Percentiles rank a stretch among this genome's conserved stretches.
Evolutionary conservation across 495 filamentous ascomycete genomes (phyloP).

Genomic region (Viridothelium virens): DNA sequence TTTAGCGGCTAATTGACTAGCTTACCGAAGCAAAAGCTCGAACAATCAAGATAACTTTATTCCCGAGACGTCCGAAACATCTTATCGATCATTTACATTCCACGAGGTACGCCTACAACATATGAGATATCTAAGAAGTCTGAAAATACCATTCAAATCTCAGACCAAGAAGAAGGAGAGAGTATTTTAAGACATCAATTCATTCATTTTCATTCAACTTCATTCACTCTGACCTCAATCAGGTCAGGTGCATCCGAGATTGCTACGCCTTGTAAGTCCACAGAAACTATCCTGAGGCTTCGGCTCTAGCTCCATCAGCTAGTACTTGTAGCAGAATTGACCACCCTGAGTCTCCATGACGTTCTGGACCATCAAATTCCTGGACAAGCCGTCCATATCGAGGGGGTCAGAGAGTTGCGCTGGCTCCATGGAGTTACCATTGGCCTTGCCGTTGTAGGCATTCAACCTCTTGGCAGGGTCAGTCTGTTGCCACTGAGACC

Average conservation of each 20-base stretch:
- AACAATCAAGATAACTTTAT: too few relatives aligned
- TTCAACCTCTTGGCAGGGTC: slow-evolving; percentile 40
- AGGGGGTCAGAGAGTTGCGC: slow-evolving; percentile 43
- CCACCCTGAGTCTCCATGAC: slow-evolving; percentile 45
- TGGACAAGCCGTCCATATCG: slow-evolving; percentile 24
- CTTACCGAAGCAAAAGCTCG: too few relatives aligned
- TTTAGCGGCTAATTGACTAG: too few relatives aligned
- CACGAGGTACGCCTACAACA: too few relatives aligned
- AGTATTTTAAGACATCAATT: too few relatives aligned
- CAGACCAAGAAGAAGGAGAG: too few relatives aligned
- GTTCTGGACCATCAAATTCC: slow-evolving; percentile 26
- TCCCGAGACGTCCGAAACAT: too few relatives aligned
- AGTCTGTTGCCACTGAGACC: slow-evolving; percentile 60
- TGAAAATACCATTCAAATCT: too few relatives aligned
- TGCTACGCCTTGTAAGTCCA: background rate
- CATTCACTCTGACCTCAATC: too few relatives aligned
- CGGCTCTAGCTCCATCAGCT: background rate
- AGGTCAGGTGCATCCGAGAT: background rate
- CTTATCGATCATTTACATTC: too few relatives aligned
- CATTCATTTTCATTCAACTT: too few relatives aligned
- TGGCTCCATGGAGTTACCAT: slow-evolving; percentile 41
- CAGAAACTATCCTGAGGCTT: background rate
- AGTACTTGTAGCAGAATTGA: slow-evolving; percentile 51
- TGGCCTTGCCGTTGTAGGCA: slow-evolving; percentile 47
- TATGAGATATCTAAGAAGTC: too few relatives aligned